A percentile compares a stretch with the other conserved stretches of the same genome.
These are phyloP conservation scores for Didymellaceae sp. DNA, from an alignment of 2,329 filamentous ascomycete species.

Conservation along the genomic window DNA sequence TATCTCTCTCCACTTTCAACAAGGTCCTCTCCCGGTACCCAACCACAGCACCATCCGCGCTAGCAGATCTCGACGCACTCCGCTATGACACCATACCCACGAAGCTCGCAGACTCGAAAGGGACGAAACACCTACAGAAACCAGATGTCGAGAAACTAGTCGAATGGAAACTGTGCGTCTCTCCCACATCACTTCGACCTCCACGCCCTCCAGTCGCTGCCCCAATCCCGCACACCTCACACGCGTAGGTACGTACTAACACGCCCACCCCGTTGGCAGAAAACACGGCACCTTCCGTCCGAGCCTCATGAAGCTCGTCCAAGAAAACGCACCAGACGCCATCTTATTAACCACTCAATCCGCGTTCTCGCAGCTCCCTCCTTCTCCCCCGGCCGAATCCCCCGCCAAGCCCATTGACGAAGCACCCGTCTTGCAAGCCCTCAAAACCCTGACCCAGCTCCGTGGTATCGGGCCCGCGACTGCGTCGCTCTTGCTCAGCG, in stretches of 20 bases:
- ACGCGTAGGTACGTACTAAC: not conserved
- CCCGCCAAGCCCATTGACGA: no score
- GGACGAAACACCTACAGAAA: constrained; percentile 27
- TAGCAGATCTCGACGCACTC: constrained; percentile 40
- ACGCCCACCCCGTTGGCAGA: no score
- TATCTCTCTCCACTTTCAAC: constrained; percentile 28
- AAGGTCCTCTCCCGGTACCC: constrained; percentile 35
- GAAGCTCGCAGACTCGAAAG: constrained; percentile 24
- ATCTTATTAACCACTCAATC: constrained; percentile 59
- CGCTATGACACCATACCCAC: constrained; percentile 42
- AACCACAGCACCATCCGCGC: constrained; percentile 31
- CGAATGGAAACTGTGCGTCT: constrained; percentile 49
- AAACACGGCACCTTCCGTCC: constrained; percentile 61
- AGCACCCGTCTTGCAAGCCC: no score
- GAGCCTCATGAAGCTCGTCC: constrained; percentile 54
- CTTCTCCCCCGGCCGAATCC: no score
- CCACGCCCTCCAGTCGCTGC: no score
- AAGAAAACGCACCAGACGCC: constrained; percentile 62
- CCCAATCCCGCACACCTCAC: no score
- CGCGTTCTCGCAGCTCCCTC: no score
- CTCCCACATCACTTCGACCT: not conserved
- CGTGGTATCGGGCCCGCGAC: constrained; percentile 81
- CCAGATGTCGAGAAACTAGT: constrained; percentile 44
- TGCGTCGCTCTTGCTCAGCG: constrained; percentile 74
- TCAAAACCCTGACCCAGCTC: constrained; percentile 65